These are phyloP conservation scores for Noccaea bulbosa DNA, from an alignment of 345 rosid genomes.

Conservation along the genomic window DNA sequence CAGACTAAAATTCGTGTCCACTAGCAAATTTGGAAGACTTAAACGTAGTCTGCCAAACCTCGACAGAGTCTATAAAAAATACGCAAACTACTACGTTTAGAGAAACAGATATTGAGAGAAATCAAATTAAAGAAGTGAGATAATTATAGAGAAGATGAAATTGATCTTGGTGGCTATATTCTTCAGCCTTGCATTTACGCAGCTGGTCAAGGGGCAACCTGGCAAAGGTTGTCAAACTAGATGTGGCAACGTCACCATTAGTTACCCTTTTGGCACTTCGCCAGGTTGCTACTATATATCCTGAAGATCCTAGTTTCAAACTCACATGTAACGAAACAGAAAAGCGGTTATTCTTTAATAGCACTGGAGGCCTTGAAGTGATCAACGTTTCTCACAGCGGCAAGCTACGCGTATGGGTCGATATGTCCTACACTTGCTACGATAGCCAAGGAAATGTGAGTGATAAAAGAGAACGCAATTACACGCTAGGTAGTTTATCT, in stretches of 20 bases:
- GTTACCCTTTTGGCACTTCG: slow-evolving; percentile 46
- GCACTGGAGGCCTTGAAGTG: rapidly evolving
- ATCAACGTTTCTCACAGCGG: not conserved
- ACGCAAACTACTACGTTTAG: too few relatives aligned
- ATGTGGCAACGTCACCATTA: slow-evolving; percentile 41
- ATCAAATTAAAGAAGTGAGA: not conserved
- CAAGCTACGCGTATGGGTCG: slow-evolving; percentile 10
- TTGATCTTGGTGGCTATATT: slow-evolving; percentile 14
- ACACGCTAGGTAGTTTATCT: not conserved
- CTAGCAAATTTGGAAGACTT: too few relatives aligned
- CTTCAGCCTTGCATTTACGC: not conserved
- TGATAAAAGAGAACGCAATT: too few relatives aligned
- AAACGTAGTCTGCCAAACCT: too few relatives aligned
- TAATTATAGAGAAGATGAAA: slow-evolving; percentile 2
- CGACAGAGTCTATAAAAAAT: too few relatives aligned
- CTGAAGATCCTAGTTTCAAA: slow-evolving; percentile 16
- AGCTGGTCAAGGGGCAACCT: slow-evolving; percentile 15
- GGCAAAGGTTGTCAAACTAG: not conserved
- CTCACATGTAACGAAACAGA: not conserved
- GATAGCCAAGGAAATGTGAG: too few relatives aligned
- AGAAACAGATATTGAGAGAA: slow-evolving; percentile 10
- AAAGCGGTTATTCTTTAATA: not conserved
- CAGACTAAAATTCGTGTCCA: too few relatives aligned
- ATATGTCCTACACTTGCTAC: not conserved
- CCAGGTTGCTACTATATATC: slow-evolving; percentile 35